Evolutionary conservation across 2,329 filamentous ascomycete species (phyloP), one percentile per base, ranked within the genome.

Genomic region (Aphanoascus verrucosus): DNA sequence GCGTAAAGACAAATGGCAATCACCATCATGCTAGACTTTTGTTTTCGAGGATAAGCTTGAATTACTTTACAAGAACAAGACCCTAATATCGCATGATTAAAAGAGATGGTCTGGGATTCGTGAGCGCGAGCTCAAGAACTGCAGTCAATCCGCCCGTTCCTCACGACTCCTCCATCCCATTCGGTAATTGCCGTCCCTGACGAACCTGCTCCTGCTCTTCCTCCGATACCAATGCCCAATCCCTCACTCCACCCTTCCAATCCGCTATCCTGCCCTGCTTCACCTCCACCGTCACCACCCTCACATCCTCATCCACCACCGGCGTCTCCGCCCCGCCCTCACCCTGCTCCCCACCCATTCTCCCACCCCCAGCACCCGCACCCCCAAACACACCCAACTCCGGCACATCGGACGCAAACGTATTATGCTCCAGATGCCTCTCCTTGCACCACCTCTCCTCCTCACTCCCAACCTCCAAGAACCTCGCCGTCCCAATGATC

Each of bases 171-270:
- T 19, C 9, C n/a, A 49, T 40, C 8, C 32, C 41, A 37, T 54
- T 49, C 1, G 47, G 40, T 38, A 40, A 11, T 14, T 11, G 14
- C 31, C 38, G 32, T 12, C 38, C 52, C 17, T 50, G 38, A 19
- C 41, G 32, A 38, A 44, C 43, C 52, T 38, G 34, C 15, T 40
- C 23, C 40, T 54, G 62, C 45, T 64, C 62, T 31, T 64, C 67
- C 34, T 65, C 63, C 38, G 65, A 61, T 31, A 73, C 65, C 54
- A 76, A 59, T 28, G 63, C 58, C 81, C 82, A 97, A 66, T 97
- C 91, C 62, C 85, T 81, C 3, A 97, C 88, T 12, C 83, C 81
- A n/a, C 93, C 91, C 73, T 95, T 95, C 86, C 86, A 95, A 68
- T 95, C 93, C 59, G 86, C 89, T 62, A 94, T 94, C 63, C 89